These are phyloP conservation scores for Mycosarcoma maydis DNA, from an alignment of 1,284 basidiomycete species.

Conservation along the genomic window DNA sequence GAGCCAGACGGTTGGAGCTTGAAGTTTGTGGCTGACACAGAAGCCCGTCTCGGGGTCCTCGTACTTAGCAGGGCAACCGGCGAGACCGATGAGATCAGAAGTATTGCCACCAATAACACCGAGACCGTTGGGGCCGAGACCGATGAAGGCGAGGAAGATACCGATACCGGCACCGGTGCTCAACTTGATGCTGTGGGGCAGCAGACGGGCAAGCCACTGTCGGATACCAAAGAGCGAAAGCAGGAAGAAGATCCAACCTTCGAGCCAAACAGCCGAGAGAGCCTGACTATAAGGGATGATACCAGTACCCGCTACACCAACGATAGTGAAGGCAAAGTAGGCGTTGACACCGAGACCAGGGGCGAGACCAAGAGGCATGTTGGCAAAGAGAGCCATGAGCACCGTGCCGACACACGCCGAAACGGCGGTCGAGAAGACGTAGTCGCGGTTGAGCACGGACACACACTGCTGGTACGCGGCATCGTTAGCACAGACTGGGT, in stretches of 20 bases:
- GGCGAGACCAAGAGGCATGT: constrained; percentile 79
- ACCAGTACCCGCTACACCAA: constrained; percentile 82
- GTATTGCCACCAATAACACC: constrained; percentile 80
- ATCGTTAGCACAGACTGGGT: constrained; percentile 71
- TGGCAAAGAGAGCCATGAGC: constrained; percentile 84
- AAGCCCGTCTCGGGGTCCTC: constrained; percentile 69
- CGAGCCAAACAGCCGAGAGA: constrained; percentile 78
- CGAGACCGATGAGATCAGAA: constrained; percentile 80
- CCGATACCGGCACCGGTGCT: constrained; percentile 88
- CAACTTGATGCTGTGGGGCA: constrained; percentile 85
- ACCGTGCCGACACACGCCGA: constrained; percentile 79
- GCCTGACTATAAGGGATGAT: constrained; percentile 82
- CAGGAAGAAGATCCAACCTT: constrained; percentile 83
- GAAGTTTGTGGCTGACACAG: constrained; percentile 77
- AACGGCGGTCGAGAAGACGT: constrained; percentile 75
- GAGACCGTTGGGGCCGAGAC: constrained; percentile 75
- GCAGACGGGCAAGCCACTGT: constrained; percentile 87
- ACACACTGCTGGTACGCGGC: constrained; percentile 71
- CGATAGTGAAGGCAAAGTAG: constrained; percentile 89
- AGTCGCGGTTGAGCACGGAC: constrained; percentile 54
- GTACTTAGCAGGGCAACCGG: constrained; percentile 73
- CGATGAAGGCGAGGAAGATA: constrained; percentile 73
- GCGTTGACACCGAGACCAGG: constrained; percentile 75
- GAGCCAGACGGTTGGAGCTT: constrained; percentile 83
- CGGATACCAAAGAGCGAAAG: constrained; percentile 85